These are phyloP conservation scores for Cyclanthera cordifolia DNA, from an alignment of 306 rosid genomes.

Conservation along the genomic window DNA sequence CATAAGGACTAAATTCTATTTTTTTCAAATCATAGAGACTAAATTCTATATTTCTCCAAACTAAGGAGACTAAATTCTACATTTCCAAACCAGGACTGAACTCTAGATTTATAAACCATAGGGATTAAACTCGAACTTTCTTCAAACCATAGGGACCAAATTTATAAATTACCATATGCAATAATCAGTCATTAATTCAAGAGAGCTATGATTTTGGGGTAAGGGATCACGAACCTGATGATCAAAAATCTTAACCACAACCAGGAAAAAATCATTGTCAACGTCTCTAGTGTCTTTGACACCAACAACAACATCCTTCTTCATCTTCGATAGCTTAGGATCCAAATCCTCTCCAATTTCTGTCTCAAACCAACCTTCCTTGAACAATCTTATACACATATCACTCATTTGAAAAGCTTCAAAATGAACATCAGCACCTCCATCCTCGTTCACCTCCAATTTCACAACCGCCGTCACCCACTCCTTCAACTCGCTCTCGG, in stretches of 20 bases:
- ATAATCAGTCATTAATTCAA: not conserved
- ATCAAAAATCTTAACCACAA: constrained; percentile 70
- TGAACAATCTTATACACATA: constrained; percentile 58
- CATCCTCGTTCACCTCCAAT: constrained; percentile 80
- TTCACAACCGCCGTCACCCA: constrained; percentile 94
- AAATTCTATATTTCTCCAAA: too few species aligned
- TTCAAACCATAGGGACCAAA: too few species aligned
- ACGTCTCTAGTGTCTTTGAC: constrained; percentile 79
- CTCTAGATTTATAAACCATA: too few species aligned
- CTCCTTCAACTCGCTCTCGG: constrained; percentile 84
- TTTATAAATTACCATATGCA: too few species aligned
- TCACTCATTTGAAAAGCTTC: constrained; percentile 99
- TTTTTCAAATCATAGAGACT: too few species aligned
- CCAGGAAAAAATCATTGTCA: constrained; percentile 95
- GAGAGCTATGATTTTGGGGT: not conserved
- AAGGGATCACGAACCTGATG: constrained; percentile 59
- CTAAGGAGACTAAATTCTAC: too few species aligned
- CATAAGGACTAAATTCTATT: too few species aligned
- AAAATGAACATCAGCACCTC: constrained; percentile 75
- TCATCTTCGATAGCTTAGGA: constrained; percentile 80
- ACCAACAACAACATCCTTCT: constrained; percentile 90
- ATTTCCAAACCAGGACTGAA: too few species aligned
- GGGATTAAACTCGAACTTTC: too few species aligned
- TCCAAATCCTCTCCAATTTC: constrained; percentile 60
- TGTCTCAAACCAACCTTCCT: constrained; percentile 69